Percentiles rank a stretch among this genome's conserved stretches.
These are phyloP conservation scores for Russula emetica DNA, from an alignment of 768 basidiomycete genomes.

Conservation along the genomic window DNA sequence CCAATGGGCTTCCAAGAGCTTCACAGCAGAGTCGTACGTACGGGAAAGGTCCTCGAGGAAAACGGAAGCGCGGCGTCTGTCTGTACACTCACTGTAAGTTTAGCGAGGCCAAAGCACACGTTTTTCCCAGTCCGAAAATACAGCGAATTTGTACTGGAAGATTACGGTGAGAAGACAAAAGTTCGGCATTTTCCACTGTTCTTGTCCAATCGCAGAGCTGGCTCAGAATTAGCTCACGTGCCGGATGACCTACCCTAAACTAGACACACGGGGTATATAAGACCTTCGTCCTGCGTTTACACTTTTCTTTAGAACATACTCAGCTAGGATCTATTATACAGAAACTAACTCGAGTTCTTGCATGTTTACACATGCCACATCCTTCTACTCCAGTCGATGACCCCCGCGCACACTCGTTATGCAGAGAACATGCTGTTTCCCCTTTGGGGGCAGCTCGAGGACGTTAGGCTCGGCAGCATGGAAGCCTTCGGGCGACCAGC, in stretches of 20 bases:
- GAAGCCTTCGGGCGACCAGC: slow-evolving; percentile 30
- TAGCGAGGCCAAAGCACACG: too few species aligned
- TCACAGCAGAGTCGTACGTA: too few species aligned
- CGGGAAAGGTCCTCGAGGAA: too few species aligned
- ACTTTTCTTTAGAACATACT: slow-evolving; percentile 41
- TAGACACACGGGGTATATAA: slow-evolving; percentile 8
- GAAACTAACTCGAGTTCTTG: slow-evolving; percentile 44
- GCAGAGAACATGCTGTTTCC: slow-evolving; percentile 38
- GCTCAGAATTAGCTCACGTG: slow-evolving; percentile 6
- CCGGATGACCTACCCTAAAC: slow-evolving; percentile 19
- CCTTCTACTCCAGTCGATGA: slow-evolving; percentile 42
- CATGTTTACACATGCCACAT: slow-evolving; percentile 44
- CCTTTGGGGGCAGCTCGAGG: slow-evolving; percentile 35
- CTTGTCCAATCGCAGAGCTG: too few species aligned
- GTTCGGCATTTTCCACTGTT: too few species aligned
- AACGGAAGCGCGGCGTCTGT: too few species aligned
- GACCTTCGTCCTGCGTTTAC: background rate
- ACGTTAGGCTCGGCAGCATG: slow-evolving; percentile 35
- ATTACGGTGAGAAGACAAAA: too few species aligned
- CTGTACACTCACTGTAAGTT: too few species aligned
- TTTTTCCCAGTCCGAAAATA: too few species aligned
- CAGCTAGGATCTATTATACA: slow-evolving; percentile 41
- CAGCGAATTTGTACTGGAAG: too few species aligned
- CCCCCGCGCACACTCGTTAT: slow-evolving; percentile 36
- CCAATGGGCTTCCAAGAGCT: too few species aligned